A percentile compares a stretch with the other conserved stretches of the same genome.
These are phyloP conservation scores for Coemansia sp. DNA, from an alignment of 192 early-diverging fungal genomes.

Conservation along the genomic window DNA sequence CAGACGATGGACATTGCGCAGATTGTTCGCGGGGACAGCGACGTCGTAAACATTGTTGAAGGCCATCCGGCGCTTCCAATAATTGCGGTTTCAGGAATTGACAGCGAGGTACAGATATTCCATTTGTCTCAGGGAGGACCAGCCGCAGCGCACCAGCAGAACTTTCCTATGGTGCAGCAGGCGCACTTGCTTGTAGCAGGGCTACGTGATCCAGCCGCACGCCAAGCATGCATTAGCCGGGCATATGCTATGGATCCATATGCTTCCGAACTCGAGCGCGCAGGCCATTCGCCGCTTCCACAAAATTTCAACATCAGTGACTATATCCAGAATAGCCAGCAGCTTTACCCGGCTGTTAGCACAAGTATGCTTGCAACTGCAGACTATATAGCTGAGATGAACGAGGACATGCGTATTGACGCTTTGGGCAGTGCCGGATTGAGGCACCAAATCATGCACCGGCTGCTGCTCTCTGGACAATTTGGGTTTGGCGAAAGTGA, in stretches of 20 bases:
- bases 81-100: constrained; percentile 73
- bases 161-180: constrained; percentile 24
- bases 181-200: constrained; percentile 12
- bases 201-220: constrained; percentile 1
- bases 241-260: constrained; percentile 35
- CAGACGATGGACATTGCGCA: constrained; percentile 58
- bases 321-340: not conserved
- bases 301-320: not conserved
- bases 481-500: not conserved
- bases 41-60: constrained; percentile 59
- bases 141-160: constrained; percentile 19
- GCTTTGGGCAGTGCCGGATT: not conserved
- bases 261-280: constrained; percentile 9
- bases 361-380: constrained; percentile 8
- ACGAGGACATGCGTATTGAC: constrained; percentile 4
- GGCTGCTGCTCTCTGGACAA: not conserved
- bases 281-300: constrained; percentile 12
- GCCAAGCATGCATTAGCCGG: constrained; percentile 7
- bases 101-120: constrained; percentile 70
- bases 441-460: not conserved
- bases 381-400: not conserved
- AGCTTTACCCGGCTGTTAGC: constrained; percentile 26
- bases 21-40: constrained; percentile 63
- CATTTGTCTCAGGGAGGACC: constrained; percentile 48
- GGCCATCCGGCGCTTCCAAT: constrained; percentile 58